Percentiles rank a stretch among this genome's conserved stretches.
Evolutionary conservation across 106 monocot genomes (phyloP).

Genomic region (Alisma plantagoaquatica): DNA sequence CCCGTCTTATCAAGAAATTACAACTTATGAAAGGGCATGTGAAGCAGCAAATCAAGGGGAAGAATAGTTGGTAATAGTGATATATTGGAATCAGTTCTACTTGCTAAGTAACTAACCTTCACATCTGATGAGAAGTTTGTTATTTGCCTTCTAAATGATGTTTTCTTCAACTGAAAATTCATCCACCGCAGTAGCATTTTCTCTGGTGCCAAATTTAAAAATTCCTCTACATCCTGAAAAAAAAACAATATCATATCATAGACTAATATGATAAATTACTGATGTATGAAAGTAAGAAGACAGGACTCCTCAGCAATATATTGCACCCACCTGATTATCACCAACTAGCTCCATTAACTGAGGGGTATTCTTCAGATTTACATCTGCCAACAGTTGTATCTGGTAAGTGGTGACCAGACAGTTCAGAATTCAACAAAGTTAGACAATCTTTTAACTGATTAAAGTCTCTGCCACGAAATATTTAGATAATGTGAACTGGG

Average conservation of each 20-base stretch:
- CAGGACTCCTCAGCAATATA: background rate
- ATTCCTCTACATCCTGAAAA: slow-evolving; percentile 19
- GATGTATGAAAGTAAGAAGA: background rate
- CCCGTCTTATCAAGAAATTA: too few relatives aligned
- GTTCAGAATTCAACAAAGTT: background rate
- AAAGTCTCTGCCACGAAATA: background rate
- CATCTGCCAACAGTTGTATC: slow-evolving; percentile 13
- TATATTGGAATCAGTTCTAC: too few relatives aligned
- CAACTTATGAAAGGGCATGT: too few relatives aligned
- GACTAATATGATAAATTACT: background rate
- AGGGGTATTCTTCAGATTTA: slow-evolving; percentile 19
- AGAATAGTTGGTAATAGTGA: too few relatives aligned
- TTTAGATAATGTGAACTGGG: background rate
- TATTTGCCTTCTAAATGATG: slow-evolving; percentile 7
- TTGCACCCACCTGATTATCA: slow-evolving; percentile 4
- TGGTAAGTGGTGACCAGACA: too few relatives aligned
- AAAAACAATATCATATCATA: background rate
- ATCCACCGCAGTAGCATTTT: slow-evolving; percentile 21
- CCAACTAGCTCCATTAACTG: slow-evolving; percentile 13
- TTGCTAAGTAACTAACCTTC: too few relatives aligned
- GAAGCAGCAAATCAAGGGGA: too few relatives aligned
- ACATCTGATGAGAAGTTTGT: slow-evolving; percentile 26
- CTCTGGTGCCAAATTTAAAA: slow-evolving; percentile 22
- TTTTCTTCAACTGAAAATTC: slow-evolving; percentile 28
- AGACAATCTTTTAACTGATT: background rate